Conservation (phyloP, 208 protist genomes). For the Wallacemonas sp. region DNA sequence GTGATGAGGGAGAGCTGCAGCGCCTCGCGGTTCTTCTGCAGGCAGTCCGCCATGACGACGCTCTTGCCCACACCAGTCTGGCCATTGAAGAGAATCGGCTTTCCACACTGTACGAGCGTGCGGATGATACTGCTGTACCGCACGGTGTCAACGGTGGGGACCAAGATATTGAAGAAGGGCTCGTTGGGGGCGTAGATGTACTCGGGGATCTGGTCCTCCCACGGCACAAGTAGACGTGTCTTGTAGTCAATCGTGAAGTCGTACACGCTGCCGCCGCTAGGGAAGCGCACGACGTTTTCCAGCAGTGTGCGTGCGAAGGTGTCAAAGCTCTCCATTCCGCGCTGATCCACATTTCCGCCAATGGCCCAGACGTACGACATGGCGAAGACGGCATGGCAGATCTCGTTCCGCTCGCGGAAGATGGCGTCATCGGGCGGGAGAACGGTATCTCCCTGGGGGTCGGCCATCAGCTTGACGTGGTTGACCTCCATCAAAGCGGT, state of each 20-base stretch:
- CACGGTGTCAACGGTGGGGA: constrained; percentile 97
- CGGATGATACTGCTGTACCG: constrained; percentile 92
- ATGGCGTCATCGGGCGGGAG: constrained; percentile 60
- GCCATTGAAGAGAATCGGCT: constrained; percentile 95
- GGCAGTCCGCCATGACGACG: constrained; percentile 90
- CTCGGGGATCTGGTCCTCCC: constrained; percentile 75
- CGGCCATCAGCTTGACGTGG: constrained; percentile 68
- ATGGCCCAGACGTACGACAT: constrained; percentile 97
- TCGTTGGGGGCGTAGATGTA: constrained; percentile 79
- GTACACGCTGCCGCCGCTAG: constrained; percentile 90
- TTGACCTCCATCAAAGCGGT: constrained; percentile 76
- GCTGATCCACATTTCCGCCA: constrained; percentile 92
- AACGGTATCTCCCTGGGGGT: constrained; percentile 50
- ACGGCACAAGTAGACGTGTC: constrained; percentile 75
- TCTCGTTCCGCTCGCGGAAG: constrained; percentile 85
- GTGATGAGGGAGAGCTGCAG: constrained; percentile 79
- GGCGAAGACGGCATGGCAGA: constrained; percentile 89
- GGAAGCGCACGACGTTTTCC: constrained; percentile 84
- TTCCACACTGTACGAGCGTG: constrained; percentile 80
- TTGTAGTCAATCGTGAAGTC: constrained; percentile 93
- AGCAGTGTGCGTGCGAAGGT: constrained; percentile 74
- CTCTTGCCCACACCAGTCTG: constrained; percentile 96
- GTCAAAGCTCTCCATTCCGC: constrained; percentile 92
- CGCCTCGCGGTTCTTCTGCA: constrained; percentile 70
- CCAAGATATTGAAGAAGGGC: constrained; percentile 97